Percentiles rank a stretch among this genome's conserved stretches.
Conservation (phyloP, 176 grass and related monocot genomes). For the Tillandsia leiboldiana region DNA sequence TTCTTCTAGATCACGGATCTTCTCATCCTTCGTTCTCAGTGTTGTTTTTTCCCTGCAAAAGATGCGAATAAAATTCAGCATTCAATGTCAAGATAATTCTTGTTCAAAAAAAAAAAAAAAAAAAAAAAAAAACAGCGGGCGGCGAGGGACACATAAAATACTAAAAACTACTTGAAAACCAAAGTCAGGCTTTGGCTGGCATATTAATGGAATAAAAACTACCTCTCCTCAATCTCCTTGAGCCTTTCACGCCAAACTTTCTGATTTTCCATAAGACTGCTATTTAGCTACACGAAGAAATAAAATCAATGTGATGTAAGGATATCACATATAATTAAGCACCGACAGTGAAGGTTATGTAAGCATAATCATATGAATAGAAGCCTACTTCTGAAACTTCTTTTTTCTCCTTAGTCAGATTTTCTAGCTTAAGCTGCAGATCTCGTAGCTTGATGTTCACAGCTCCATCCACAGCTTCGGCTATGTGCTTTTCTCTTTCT, state of each 20-base stretch:
- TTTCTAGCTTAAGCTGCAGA: slow-evolving; percentile 57
- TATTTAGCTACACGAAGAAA: slow-evolving; percentile 53
- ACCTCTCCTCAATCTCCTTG: slow-evolving; percentile 80
- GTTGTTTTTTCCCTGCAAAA: slow-evolving; percentile 34
- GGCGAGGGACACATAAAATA: too few relatives aligned
- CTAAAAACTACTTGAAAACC: background rate
- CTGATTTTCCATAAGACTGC: slow-evolving; percentile 60
- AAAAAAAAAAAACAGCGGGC: too few relatives aligned
- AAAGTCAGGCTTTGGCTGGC: background rate
- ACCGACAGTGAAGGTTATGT: background rate
- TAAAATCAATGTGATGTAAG: background rate
- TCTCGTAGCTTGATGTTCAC: slow-evolving; percentile 52
- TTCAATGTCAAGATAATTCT: too few relatives aligned
- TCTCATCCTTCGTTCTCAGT: slow-evolving; percentile 53
- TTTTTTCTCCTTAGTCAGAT: slow-evolving; percentile 57
- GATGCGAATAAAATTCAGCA: background rate
- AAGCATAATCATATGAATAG: slow-evolving; percentile 11
- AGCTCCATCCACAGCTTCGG: slow-evolving; percentile 54
- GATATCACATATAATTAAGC: slow-evolving; percentile 5
- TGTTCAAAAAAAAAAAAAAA: too few relatives aligned
- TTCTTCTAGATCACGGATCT: slow-evolving; percentile 72
- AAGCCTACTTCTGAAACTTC: slow-evolving; percentile 50
- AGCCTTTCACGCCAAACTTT: slow-evolving; percentile 67
- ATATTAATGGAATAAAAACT: slow-evolving; percentile 10
- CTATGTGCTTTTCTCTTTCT: slow-evolving; percentile 45